Evolutionary conservation across 441 rosid genomes (phyloP).

Genomic region (Francoa sonchifolia): DNA sequence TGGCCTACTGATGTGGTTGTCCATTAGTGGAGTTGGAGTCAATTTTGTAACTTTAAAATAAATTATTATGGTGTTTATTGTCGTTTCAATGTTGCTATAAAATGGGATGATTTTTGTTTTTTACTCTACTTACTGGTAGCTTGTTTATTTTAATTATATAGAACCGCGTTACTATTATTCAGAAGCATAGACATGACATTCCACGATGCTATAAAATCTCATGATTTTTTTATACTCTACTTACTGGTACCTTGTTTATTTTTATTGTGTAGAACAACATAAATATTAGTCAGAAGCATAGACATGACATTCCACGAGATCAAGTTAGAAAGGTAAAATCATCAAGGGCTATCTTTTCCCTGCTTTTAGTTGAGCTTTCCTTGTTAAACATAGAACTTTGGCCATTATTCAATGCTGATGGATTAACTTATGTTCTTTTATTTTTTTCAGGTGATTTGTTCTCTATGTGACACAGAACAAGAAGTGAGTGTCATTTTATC

Average conservation of each 20-base stretch:
- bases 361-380: not conserved
- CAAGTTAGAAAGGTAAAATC: conserved; percentile 39
- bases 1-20: not conserved
- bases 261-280: conserved; percentile 44
- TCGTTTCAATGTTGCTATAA: not conserved
- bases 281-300: conserved; percentile 35
- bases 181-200: too few relatives aligned
- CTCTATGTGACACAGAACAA: conserved; percentile 77
- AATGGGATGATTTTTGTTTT: not conserved
- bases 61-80: not conserved
- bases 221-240: not conserved
- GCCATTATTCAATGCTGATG: too few relatives aligned
- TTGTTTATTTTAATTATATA: too few relatives aligned
- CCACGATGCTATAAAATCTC: not conserved
- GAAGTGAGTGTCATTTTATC: too few relatives aligned
- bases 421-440: too few relatives aligned
- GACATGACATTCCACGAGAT: conserved; percentile 81
- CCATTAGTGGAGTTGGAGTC: too few relatives aligned
- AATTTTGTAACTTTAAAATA: too few relatives aligned
- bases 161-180: too few relatives aligned
- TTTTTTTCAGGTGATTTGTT: conserved; percentile 57
- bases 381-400: not conserved
- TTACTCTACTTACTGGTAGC: too few relatives aligned
- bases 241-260: not conserved
- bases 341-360: not conserved